Base-by-base conservation (phyloP, 768 basidiomycete genomes). In the Suillus plorans region DNA sequence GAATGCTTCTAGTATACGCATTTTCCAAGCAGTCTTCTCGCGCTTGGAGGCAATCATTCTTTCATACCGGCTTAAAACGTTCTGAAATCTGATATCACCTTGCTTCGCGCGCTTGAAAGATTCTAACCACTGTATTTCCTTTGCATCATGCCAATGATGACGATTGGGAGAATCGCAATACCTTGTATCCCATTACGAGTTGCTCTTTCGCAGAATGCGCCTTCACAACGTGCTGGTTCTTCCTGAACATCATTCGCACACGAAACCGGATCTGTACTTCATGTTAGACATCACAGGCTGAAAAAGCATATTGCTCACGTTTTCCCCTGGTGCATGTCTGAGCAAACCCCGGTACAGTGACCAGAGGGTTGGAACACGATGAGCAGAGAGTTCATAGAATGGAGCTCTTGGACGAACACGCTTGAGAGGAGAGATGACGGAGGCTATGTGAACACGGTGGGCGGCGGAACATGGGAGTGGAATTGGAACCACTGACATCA, bases 281-380 rank as follows among this genome's bases (percentile, higher is more conserved):
- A 55, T 20, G 28, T 12, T n/a, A 65, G 41, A 63, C 41, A 31
- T 60, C 52, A 20, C 34, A 20, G 41, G 4, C 2, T 37, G 8
- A 16, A n/a, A 60, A 49, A 49, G n/a, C 39, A 34, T n/a, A 20
- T 36, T 2, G 52, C 10, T 47, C 69, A 91, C 90, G 71, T 85
- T 79, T 34, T 84, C 81, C 16, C 81, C 81, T 1, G 86, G 84
- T 7, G 90, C 81, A 47, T 81, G 70, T 36, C 81, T 77, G 57
- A 92, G 75, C 16, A 96, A 80, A 4, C 86, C 85, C 25, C 92
- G 83, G 73, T 95, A 96, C 5, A 95, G 77, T 0, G 80, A 75
- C 90, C 91, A 92, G 69, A 90, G 74, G 0, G 92, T 94, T 4
- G 94, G 93, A 34, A 88, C 76, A 25, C 89, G 84, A 73, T 96